Conservation (phyloP, 2,329 filamentous ascomycete species). For the Dothideomycetes sp. region DNA sequence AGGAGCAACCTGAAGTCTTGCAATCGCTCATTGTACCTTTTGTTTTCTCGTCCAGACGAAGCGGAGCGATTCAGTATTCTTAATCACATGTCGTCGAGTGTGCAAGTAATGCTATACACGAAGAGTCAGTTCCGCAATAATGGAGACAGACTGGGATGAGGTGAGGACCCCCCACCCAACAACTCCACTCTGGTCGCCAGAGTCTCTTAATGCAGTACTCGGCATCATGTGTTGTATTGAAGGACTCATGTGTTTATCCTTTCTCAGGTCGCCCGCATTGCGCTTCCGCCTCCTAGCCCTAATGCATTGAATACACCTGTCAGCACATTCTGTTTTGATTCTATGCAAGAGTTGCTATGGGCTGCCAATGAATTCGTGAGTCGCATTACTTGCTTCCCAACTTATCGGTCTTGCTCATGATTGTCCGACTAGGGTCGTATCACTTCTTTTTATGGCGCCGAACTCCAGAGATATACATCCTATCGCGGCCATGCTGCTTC, state of each 20-base stretch:
- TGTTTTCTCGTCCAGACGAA: conserved; percentile 6
- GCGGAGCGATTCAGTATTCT: conserved; percentile 1
- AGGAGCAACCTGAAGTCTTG: background rate
- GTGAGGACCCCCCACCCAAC: conserved; percentile 31
- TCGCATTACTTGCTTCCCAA: conserved; percentile 14
- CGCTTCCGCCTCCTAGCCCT: conserved; percentile 66
- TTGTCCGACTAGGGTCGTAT: conserved; percentile 61
- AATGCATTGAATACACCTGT: conserved; percentile 59
- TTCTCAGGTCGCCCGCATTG: conserved; percentile 65
- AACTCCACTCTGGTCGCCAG: background rate
- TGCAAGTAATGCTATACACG: conserved; percentile 12
- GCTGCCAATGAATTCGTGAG: conserved; percentile 80
- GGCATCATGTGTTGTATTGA: no score
- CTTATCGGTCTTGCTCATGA: conserved; percentile 1
- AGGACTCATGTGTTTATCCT: conserved; percentile 16
- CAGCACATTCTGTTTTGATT: conserved; percentile 81
- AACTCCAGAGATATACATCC: conserved; percentile 83
- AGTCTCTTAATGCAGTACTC: no score
- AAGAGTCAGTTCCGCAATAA: conserved; percentile 19
- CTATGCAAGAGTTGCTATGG: conserved; percentile 83
- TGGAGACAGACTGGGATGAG: conserved; percentile 47
- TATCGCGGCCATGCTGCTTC: conserved; percentile 61
- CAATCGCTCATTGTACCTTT: conserved; percentile 8
- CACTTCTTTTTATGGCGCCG: conserved; percentile 76
- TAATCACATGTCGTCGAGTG: conserved; percentile 12